Base-by-base conservation (phyloP, 2,329 filamentous ascomycete genomes). In the Fusarium sp. region DNA sequence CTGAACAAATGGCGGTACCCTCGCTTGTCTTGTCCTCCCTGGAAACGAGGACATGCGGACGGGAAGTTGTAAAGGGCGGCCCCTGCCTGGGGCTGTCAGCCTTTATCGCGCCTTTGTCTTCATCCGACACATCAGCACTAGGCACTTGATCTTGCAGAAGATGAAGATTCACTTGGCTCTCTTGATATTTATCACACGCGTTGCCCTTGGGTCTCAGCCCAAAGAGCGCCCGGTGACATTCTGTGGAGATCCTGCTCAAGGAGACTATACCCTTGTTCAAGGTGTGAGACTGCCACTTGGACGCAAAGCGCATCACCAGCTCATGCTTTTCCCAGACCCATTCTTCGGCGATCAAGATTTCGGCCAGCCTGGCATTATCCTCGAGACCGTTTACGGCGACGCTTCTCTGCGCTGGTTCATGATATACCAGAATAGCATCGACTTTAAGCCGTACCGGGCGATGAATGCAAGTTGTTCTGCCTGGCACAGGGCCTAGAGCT, bases 401-500 rank as follows among this genome's bases (percentile, higher is more conserved):
- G 47, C 14, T 3, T 27, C 10, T 33, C 29, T 54, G 4, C 74
- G 65, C 25, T 76, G 74, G 74, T 76, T 76, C 33, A 74, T 76
- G 68, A 50, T 70, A 6, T 76, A 76, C 27, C 74, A 76, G 50
- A 76, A 76, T 7, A 68, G 63, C 14, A 67, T 74, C 20, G 74
- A 76, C 40, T 71, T 65, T 11, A 76, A 76, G 18, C 74, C 74
- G 8, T 76, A 76, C 6, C 71, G 71, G 18, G 74, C 74, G 6
- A 74, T 76, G 60, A 76, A 64, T 62, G 74, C 57, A 42, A 35
- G 2, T 9, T 14, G 14, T 9, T 25, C 13, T 5, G 13, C 14
- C 14, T 11, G 6, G 14, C 18, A 3, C n/a, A 7, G 2, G 6
- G 10, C 9, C 10, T 1, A 13, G 8, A 22, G 8, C 52, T 74